Conservation (phyloP, 2,329 filamentous ascomycete species). For the Akanthomyces lecanii region DNA sequence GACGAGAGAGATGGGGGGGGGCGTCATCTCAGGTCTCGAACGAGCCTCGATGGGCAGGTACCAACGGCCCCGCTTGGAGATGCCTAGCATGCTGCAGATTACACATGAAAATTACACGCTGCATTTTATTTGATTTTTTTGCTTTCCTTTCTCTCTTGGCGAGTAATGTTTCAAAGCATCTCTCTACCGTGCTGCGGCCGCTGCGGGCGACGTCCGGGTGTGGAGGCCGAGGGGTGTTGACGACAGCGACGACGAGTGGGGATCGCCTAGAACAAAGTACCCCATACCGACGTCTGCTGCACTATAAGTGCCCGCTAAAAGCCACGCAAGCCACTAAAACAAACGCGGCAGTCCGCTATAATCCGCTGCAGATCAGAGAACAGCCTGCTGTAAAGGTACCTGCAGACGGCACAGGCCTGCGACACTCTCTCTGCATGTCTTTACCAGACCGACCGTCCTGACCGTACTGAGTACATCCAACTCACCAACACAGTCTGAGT, state of each 20-base stretch:
- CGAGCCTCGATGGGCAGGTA: not conserved
- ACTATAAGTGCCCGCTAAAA: not conserved
- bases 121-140: not conserved
- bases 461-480: not conserved
- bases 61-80: not conserved
- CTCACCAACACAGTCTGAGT: not conserved
- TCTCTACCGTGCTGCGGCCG: not conserved
- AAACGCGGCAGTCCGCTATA: not conserved
- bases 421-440: conserved; percentile 3
- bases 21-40: not conserved
- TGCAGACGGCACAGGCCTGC: too few species aligned
- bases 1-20: not conserved
- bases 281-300: too few species aligned
- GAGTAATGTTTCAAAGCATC: not conserved
- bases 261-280: not conserved
- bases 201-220: not conserved
- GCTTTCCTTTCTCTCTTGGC: not conserved
- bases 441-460: not conserved
- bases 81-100: not conserved
- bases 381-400: too few species aligned
- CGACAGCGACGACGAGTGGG: not conserved
- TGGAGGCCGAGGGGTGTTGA: not conserved
- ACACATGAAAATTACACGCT: not conserved
- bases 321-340: not conserved
- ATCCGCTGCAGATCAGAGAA: too few species aligned